Evolutionary conservation across 2,329 filamentous ascomycete species (phyloP).

Genomic region (Coniochaeta prunicola): DNA sequence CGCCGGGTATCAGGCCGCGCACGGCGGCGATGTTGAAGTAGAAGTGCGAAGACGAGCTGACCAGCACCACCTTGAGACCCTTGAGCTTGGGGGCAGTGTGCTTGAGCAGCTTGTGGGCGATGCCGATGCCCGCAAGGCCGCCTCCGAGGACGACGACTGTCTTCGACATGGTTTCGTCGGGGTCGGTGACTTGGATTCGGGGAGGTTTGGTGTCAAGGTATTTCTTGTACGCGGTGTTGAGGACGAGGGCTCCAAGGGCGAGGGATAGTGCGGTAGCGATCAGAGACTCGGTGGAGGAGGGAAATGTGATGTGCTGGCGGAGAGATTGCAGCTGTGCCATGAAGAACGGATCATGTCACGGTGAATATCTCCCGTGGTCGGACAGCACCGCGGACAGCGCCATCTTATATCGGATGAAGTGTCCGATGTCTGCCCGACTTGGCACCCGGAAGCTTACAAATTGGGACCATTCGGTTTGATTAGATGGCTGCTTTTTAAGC

Average conservation of each 20-base stretch:
- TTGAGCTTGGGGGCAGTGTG: constrained; percentile 29
- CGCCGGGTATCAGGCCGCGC: constrained; percentile 16
- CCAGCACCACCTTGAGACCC: constrained; percentile 22
- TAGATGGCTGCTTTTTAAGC: not conserved
- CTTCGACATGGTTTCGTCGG: constrained; percentile 10
- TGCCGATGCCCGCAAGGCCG: constrained; percentile 35
- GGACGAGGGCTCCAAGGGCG: not conserved
- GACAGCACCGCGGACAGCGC: not conserved
- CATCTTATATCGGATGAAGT: not conserved
- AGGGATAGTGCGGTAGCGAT: not conserved
- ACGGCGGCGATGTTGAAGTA: constrained; percentile 16
- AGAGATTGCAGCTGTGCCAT: not conserved
- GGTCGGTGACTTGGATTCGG: not conserved
- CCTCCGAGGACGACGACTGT: constrained; percentile 43
- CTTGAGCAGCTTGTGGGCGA: constrained; percentile 44
- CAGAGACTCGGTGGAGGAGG: not conserved
- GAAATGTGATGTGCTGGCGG: not conserved
- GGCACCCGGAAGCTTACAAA: not conserved
- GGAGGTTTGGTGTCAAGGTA: not conserved
- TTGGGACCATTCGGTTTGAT: not conserved
- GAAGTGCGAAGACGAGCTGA: constrained; percentile 17
- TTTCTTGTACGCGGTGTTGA: not conserved
- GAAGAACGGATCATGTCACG: not conserved
- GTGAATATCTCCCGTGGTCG: not conserved
- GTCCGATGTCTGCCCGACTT: not conserved